Conservation (phyloP, 2,329 filamentous ascomycete species). For the Talaromyces rugulosus region DNA sequence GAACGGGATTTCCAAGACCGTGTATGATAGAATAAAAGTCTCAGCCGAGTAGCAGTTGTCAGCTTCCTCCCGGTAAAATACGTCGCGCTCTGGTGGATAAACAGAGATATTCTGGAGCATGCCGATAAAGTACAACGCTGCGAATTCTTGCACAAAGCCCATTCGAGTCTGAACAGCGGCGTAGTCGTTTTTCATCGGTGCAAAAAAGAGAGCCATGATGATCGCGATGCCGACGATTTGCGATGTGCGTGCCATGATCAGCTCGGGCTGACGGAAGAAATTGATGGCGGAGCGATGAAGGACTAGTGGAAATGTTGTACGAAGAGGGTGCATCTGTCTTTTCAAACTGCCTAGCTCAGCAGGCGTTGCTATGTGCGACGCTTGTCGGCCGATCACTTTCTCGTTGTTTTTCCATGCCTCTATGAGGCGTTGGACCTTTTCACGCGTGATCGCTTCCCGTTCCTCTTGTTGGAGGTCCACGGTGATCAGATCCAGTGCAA, state of each 20-base stretch:
- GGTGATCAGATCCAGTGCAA: constrained; percentile 71
- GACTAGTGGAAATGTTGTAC: constrained; percentile 62
- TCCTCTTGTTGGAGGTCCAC: constrained; percentile 66
- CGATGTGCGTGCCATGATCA: constrained; percentile 62
- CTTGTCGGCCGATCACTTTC: constrained; percentile 19
- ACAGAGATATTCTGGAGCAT: constrained; percentile 77
- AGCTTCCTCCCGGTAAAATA: constrained; percentile 73
- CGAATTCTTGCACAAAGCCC: constrained; percentile 68
- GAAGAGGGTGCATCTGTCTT: constrained; percentile 59
- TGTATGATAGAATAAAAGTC: constrained; percentile 68
- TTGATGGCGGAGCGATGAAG: constrained; percentile 66
- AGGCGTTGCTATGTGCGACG: constrained; percentile 57
- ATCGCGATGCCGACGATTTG: constrained; percentile 62
- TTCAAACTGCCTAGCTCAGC: constrained; percentile 68
- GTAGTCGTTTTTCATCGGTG: constrained; percentile 66
- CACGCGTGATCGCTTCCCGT: constrained; percentile 59
- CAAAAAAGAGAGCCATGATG: constrained; percentile 65
- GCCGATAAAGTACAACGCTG: constrained; percentile 47
- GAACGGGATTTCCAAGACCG: constrained; percentile 66
- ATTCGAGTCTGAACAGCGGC: constrained; percentile 67
- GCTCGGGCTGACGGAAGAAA: constrained; percentile 60
- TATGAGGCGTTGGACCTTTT: constrained; percentile 59
- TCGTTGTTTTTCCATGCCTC: constrained; percentile 48
- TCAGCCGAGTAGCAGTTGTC: constrained; percentile 69
- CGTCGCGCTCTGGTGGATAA: constrained; percentile 67